phyloP scores from a whole-genome alignment of 257 asterid genomes.

The Penstemon newberryi region DNA sequence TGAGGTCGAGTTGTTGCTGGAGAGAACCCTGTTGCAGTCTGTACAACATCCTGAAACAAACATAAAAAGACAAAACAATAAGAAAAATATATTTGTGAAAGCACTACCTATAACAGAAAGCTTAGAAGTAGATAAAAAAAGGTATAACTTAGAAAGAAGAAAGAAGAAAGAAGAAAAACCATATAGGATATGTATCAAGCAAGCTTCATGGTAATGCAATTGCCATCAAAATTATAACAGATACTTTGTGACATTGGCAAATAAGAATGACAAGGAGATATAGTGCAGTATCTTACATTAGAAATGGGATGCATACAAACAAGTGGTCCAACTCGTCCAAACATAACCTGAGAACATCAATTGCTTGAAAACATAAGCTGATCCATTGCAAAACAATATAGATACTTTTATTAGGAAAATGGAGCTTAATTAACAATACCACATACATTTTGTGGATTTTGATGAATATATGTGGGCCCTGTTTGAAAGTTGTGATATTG shows the following conservation, averaged over 20 bases:
- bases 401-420: background rate
- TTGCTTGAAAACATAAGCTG: slow-evolving; percentile 24
- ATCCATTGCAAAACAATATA: slow-evolving; percentile 16
- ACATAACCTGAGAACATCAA: slow-evolving; percentile 56
- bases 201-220: slow-evolving; percentile 1
- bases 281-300: slow-evolving; percentile 44
- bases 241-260: background rate
- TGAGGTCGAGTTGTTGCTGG: slow-evolving; percentile 55
- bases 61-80: slow-evolving; percentile 14
- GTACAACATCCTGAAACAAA: slow-evolving; percentile 52
- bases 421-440: slow-evolving; percentile 9
- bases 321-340: slow-evolving; percentile 63
- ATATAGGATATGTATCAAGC: slow-evolving; percentile 7
- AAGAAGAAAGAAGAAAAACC: background rate
- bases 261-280: slow-evolving; percentile 9
- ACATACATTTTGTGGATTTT: slow-evolving; percentile 69
- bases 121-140: background rate
- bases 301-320: slow-evolving; percentile 70
- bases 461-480: slow-evolving; percentile 50
- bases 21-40: slow-evolving; percentile 56
- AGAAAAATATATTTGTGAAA: slow-evolving; percentile 3
- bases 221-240: background rate
- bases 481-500: slow-evolving; percentile 61
- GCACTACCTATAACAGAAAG: background rate
- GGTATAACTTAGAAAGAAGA: background rate